These are phyloP conservation scores for Nitzschia sp. DNA, from an alignment of 108 stramenopile species.

Conservation along the genomic window DNA sequence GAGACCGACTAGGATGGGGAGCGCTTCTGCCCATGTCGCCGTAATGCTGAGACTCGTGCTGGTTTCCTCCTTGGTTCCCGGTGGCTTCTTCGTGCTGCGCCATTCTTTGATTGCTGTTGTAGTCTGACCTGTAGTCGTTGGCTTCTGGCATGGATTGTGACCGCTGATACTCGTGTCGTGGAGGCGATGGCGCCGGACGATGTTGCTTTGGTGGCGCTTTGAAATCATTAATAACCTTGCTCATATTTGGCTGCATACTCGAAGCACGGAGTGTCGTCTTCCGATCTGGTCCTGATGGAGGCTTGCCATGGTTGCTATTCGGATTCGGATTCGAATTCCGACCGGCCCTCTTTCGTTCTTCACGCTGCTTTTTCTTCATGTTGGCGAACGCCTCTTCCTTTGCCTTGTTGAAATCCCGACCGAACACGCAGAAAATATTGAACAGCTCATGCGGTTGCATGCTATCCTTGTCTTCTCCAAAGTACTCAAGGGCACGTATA, in stretches of 20 bases:
- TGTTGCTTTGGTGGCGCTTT: not conserved
- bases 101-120: too few species aligned
- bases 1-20: not conserved
- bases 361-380: constrained; percentile 71
- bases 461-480: constrained; percentile 69
- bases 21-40: not conserved
- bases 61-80: not conserved
- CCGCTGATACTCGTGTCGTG: not conserved
- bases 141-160: too few species aligned
- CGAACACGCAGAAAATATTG: constrained; percentile 73
- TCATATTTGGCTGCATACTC: constrained; percentile 28
- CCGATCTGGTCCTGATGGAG: constrained; percentile 8
- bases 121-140: too few species aligned
- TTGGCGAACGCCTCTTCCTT: constrained; percentile 67
- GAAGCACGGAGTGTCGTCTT: constrained; percentile 17
- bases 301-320: constrained; percentile 5
- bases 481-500: constrained; percentile 64
- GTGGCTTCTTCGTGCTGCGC: not conserved
- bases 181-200: not conserved
- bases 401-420: constrained; percentile 76
- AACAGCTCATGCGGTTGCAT: constrained; percentile 88
- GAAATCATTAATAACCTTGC: constrained; percentile 27
- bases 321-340: not conserved
- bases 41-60: not conserved
- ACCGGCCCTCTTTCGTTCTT: constrained; percentile 47